A percentile compares a stretch with the other conserved stretches of the same genome.
Conservation (phyloP, 495 filamentous ascomycete species). For the Penicillium pancosmium region DNA sequence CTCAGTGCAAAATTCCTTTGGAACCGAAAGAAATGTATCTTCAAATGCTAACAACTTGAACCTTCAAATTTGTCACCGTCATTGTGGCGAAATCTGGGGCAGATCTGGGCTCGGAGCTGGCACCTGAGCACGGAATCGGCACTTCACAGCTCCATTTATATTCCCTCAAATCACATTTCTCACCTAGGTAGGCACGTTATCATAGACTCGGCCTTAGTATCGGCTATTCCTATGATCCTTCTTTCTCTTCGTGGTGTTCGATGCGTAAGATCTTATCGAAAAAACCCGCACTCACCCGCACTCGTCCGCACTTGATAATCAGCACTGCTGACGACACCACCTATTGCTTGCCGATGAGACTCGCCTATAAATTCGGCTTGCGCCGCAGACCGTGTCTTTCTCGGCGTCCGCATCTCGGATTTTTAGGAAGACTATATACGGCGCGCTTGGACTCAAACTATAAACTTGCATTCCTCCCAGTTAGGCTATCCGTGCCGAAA, state of each 20-base stretch:
- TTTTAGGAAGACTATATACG: not conserved
- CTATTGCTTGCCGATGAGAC: not conserved
- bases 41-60: too few relatives aligned
- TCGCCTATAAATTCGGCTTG: slow-evolving; percentile 9
- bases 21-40: too few relatives aligned
- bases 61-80: too few relatives aligned
- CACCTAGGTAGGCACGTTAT: not conserved
- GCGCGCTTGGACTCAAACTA: slow-evolving; percentile 2
- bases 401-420: not conserved
- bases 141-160: too few relatives aligned
- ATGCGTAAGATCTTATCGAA: slow-evolving; percentile 16
- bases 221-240: not conserved
- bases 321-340: not conserved
- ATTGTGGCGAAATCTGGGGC: too few relatives aligned
- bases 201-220: not conserved
- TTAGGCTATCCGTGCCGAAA: slow-evolving; percentile 1
- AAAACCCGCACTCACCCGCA: slow-evolving; percentile 18
- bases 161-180: too few relatives aligned
- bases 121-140: too few relatives aligned
- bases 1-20: too few relatives aligned
- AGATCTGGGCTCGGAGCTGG: too few relatives aligned
- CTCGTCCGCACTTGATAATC: slow-evolving; percentile 22
- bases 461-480: not conserved
- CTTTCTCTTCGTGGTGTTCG: not conserved
- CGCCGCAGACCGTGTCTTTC: slow-evolving; percentile 18